Percentiles rank a stretch among this genome's conserved stretches.
These are phyloP conservation scores for Mortierella hygrophila DNA, from an alignment of 192 early-diverging fungal genomes.

Conservation along the genomic window DNA sequence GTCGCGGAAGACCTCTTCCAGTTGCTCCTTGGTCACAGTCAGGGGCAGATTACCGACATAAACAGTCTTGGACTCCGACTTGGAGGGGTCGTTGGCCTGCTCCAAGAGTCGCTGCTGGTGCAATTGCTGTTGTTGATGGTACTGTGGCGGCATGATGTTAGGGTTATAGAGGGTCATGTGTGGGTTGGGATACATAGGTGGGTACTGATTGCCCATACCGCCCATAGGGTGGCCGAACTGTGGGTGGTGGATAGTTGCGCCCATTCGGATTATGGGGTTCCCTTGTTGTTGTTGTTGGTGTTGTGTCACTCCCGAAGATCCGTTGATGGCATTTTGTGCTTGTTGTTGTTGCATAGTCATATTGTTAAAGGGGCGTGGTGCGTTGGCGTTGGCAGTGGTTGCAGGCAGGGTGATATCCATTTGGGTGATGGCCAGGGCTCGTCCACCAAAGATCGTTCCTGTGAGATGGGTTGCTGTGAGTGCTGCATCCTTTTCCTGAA, in stretches of 20 bases:
- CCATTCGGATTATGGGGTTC: slow-evolving; percentile 50
- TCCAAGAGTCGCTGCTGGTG: slow-evolving; percentile 15
- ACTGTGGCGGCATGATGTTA: slow-evolving; percentile 36
- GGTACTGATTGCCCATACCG: slow-evolving; percentile 39
- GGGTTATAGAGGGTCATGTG: slow-evolving; percentile 49
- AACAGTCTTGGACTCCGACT: slow-evolving; percentile 47
- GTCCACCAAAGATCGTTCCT: slow-evolving; percentile 53
- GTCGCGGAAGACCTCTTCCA: slow-evolving; percentile 48
- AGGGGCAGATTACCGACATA: slow-evolving; percentile 50
- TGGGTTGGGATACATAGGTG: slow-evolving; percentile 49
- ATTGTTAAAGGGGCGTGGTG: slow-evolving; percentile 36
- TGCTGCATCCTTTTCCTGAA: slow-evolving; percentile 36
- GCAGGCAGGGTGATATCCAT: slow-evolving; percentile 41
- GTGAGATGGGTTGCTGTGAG: slow-evolving; percentile 36
- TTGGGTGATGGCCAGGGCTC: slow-evolving; percentile 31
- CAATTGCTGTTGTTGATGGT: slow-evolving; percentile 7
- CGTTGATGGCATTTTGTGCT: slow-evolving; percentile 6
- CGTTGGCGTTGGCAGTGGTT: neutral
- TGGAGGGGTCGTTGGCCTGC: slow-evolving; percentile 36
- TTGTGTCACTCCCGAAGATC: neutral
- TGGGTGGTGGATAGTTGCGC: slow-evolving; percentile 45
- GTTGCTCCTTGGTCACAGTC: slow-evolving; percentile 45
- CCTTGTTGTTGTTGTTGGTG: neutral
- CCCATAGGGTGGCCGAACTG: slow-evolving; percentile 39
- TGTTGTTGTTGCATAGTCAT: slow-evolving; percentile 39